phyloP scores from a whole-genome alignment of 2,329 filamentous ascomycete genomes.

The Fusarium sp. region DNA sequence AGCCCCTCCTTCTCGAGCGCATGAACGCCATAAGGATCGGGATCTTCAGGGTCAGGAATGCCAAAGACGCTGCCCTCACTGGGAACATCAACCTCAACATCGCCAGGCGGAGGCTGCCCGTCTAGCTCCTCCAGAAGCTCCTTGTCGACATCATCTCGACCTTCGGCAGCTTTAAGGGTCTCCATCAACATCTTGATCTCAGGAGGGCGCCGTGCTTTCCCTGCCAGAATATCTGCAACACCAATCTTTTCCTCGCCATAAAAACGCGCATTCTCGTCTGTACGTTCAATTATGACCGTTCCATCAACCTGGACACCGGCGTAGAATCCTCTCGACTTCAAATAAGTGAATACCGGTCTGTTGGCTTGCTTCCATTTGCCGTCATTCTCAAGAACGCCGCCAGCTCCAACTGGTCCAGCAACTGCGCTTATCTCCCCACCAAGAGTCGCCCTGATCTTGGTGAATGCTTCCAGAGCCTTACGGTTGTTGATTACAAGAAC shows the following conservation, averaged over 20 bases:
- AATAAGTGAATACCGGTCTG: conserved; percentile 69
- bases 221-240: conserved; percentile 60
- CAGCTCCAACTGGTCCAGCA: conserved; percentile 75
- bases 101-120: conserved; percentile 53
- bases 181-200: conserved; percentile 52
- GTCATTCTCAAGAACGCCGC: conserved; percentile 76
- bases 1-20: conserved; percentile 55
- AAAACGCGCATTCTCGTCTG: conserved; percentile 86
- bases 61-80: conserved; percentile 50
- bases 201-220: conserved; percentile 52
- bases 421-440: conserved; percentile 83
- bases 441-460: conserved; percentile 77
- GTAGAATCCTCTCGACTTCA: conserved; percentile 89
- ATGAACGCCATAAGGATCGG: conserved; percentile 55
- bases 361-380: conserved; percentile 64
- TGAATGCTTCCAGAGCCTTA: conserved; percentile 81
- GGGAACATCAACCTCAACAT: conserved; percentile 51
- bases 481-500: conserved; percentile 86
- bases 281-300: conserved; percentile 84
- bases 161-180: conserved; percentile 52
- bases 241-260: conserved; percentile 73
- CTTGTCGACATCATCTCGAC: conserved; percentile 51
- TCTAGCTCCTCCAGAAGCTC: conserved; percentile 53
- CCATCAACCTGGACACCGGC: conserved; percentile 88
- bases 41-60: conserved; percentile 54